Percentiles rank a stretch among this genome's conserved stretches.
phyloP scores from a whole-genome alignment of 306 rosid genomes.

The Malus sieversii region DNA sequence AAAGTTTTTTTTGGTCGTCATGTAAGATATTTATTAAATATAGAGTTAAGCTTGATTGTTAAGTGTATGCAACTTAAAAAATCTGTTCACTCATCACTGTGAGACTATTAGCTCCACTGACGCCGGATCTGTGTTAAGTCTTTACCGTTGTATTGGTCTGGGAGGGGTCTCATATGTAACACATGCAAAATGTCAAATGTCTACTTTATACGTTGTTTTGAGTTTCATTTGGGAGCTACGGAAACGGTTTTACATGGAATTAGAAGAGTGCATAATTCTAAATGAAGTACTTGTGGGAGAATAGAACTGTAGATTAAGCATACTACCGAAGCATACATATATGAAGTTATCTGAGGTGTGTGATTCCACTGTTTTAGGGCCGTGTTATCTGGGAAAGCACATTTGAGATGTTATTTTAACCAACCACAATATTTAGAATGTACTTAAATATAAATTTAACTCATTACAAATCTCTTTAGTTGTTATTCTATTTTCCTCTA shows the following conservation, averaged over 20 bases:
- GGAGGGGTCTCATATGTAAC: neutral
- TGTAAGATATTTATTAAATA: neutral
- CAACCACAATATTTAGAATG: neutral
- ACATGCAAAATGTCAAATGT: neutral
- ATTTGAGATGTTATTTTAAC: neutral
- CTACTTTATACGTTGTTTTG: neutral
- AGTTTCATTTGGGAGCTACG: neutral
- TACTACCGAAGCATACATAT: neutral
- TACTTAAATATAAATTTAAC: neutral
- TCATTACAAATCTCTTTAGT: neutral
- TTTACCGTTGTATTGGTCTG: neutral
- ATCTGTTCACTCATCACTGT: neutral
- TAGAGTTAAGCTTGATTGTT: neutral
- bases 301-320: neutral
- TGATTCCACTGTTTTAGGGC: neutral
- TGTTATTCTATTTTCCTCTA: neutral
- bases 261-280: neutral
- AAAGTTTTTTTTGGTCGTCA: neutral
- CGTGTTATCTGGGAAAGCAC: neutral
- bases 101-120: neutral
- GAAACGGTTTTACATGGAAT: neutral
- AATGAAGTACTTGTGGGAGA: neutral
- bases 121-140: neutral
- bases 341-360: neutral
- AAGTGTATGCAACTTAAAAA: neutral